phyloP scores from a whole-genome alignment of 352 stramenopile species.

The Peronosclerospora sorghi region DNA sequence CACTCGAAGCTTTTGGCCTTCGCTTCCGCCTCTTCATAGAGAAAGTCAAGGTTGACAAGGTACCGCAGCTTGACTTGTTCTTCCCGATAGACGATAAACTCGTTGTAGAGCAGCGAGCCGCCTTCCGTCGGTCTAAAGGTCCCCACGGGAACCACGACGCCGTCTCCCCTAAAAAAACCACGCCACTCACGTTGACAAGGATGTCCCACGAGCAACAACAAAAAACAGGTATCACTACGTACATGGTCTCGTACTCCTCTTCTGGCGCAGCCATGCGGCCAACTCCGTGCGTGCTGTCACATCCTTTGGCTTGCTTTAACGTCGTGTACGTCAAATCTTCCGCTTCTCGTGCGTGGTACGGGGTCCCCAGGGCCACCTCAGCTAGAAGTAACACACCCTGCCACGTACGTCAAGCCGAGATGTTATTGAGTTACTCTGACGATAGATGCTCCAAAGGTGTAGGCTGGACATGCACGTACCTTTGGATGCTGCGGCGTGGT shows the following conservation, averaged over 20 bases:
- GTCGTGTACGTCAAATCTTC: conserved; percentile 42
- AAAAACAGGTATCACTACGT: conserved; percentile 1
- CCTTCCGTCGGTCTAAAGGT: conserved; percentile 40
- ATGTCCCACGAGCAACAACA: not conserved
- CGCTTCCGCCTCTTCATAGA: conserved; percentile 25
- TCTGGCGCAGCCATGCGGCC: conserved; percentile 41
- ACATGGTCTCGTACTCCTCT: conserved; percentile 36
- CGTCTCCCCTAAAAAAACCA: conserved; percentile 21
- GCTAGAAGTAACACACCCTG: conserved; percentile 50
- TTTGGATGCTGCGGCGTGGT: conserved; percentile 44
- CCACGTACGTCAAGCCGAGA: not conserved
- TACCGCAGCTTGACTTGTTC: conserved; percentile 62
- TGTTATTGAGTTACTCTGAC: not conserved
- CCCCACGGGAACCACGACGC: conserved; percentile 43
- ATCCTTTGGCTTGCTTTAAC: conserved; percentile 24
- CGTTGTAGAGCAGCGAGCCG: conserved; percentile 58
- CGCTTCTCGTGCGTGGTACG: conserved; percentile 35
- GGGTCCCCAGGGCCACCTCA: conserved; percentile 47
- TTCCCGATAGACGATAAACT: conserved; percentile 62
- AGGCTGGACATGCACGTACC: too few relatives aligned
- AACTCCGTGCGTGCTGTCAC: conserved; percentile 40
- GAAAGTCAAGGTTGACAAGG: conserved; percentile 41
- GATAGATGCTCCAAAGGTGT: not conserved
- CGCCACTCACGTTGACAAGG: not conserved
- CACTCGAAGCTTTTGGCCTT: not conserved